phyloP scores from a whole-genome alignment of 1,139 yeast species.

The Hyphopichia buzzinii region DNA sequence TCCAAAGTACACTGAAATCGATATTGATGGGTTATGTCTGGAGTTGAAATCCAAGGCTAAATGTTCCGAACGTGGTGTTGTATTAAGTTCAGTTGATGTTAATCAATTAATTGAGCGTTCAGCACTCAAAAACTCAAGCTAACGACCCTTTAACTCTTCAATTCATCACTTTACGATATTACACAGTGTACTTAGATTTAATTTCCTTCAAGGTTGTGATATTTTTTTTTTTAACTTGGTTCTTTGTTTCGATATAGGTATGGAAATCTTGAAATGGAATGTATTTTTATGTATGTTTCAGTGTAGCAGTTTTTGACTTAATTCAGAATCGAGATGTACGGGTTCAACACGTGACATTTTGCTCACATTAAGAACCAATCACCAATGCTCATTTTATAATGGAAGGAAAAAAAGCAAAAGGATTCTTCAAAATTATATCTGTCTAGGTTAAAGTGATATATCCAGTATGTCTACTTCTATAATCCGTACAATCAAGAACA shows the following conservation, averaged over 20 bases:
- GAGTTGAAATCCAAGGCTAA: slow-evolving; percentile 93
- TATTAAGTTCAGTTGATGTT: slow-evolving; percentile 76
- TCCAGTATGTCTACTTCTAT: slow-evolving; percentile 55
- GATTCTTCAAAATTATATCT: background rate
- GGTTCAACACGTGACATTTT: background rate
- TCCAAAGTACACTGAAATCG: slow-evolving; percentile 89
- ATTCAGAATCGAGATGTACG: background rate
- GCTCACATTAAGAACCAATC: slow-evolving; percentile 2
- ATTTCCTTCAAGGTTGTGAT: no score
- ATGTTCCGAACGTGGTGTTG: slow-evolving; percentile 90
- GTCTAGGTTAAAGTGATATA: background rate
- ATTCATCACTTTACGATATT: no score
- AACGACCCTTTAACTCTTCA: no score
- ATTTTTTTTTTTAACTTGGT: no score
- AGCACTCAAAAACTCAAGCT: slow-evolving; percentile 16
- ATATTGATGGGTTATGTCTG: slow-evolving; percentile 86
- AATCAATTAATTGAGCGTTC: slow-evolving; percentile 55
- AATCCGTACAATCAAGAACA: slow-evolving; percentile 59
- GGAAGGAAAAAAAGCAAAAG: slow-evolving; percentile 1
- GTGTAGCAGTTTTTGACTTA: no score
- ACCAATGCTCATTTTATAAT: slow-evolving; percentile 4
- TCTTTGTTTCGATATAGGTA: no score
- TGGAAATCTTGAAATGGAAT: no score
- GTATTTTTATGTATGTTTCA: no score
- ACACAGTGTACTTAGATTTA: no score